phyloP scores from a whole-genome alignment of 1,284 basidiomycete genomes.

The Fomitopsis schrenkii region DNA sequence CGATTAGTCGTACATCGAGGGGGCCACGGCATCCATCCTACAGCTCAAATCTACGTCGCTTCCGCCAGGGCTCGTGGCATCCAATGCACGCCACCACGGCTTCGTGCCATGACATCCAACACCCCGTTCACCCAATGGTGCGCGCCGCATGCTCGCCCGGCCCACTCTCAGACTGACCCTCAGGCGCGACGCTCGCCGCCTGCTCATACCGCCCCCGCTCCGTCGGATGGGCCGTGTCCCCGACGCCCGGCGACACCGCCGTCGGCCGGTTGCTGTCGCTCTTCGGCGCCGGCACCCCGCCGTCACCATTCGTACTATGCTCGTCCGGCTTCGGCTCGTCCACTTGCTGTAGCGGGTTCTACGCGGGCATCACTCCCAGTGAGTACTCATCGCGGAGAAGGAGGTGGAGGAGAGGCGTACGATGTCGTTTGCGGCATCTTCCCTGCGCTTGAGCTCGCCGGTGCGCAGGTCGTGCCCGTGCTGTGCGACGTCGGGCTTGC shows the following conservation, averaged over 20 bases:
- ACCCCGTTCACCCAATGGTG: background rate
- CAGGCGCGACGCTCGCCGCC: conserved; percentile 26
- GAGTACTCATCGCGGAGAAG: background rate
- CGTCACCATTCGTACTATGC: background rate
- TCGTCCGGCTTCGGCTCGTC: background rate
- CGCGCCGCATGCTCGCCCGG: conserved; percentile 1
- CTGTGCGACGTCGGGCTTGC: conserved; percentile 40
- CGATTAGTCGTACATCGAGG: no score
- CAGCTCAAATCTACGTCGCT: no score
- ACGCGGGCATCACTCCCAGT: background rate
- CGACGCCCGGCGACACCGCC: conserved; percentile 7
- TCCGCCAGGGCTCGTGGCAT: no score
- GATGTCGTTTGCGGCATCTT: conserved; percentile 29
- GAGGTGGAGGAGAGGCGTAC: background rate
- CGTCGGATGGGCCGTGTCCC: conserved; percentile 13
- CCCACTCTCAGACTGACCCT: conserved; percentile 20
- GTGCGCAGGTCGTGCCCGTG: conserved; percentile 44
- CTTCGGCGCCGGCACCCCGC: conserved; percentile 4
- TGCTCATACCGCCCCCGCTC: conserved; percentile 22
- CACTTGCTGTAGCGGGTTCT: conserved; percentile 6
- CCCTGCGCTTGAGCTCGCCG: conserved; percentile 44
- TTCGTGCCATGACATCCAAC: no score
- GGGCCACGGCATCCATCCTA: no score
- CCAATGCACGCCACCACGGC: no score
- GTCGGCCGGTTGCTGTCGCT: conserved; percentile 8